A percentile compares a stretch with the other conserved stretches of the same genome.
Conservation (phyloP, 2,329 filamentous ascomycete species). For the Teratosphaeria zuluensis region DNA sequence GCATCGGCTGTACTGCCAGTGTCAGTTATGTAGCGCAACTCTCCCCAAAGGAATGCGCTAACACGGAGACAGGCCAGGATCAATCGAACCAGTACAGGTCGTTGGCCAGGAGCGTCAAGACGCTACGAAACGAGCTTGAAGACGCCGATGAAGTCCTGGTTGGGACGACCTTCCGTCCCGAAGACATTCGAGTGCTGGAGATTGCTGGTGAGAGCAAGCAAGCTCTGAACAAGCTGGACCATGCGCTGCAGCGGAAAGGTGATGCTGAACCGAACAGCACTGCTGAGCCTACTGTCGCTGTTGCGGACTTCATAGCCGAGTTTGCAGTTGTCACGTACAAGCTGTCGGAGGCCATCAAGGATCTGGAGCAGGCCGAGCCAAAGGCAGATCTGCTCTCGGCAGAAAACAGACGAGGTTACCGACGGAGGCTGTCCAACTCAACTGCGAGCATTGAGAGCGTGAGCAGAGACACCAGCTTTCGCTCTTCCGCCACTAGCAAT, state of each 20-base stretch:
- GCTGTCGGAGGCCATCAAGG: neutral
- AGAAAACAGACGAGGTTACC: neutral
- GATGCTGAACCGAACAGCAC: neutral
- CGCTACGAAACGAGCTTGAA: constrained; percentile 11
- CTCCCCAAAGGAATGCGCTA: neutral
- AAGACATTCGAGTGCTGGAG: constrained; percentile 1
- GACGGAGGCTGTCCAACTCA: neutral
- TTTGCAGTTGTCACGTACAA: neutral
- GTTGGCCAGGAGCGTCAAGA: constrained; percentile 6
- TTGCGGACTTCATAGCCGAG: neutral
- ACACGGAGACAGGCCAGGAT: constrained; percentile 4
- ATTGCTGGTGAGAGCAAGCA: constrained; percentile 4
- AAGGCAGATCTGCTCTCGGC: neutral
- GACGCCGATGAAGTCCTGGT: constrained; percentile 11
- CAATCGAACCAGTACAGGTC: constrained; percentile 3
- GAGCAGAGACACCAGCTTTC: neutral
- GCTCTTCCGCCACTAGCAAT: neutral
- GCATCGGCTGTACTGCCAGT: constrained; percentile 9
- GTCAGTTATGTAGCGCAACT: neutral
- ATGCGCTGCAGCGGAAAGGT: constrained; percentile 1
- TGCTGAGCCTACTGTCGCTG: neutral
- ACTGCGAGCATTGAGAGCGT: neutral
- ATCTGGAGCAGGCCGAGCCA: neutral
- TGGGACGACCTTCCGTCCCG: neutral
- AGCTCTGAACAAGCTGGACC: constrained; percentile 8